Base-by-base conservation (phyloP, 306 rosid species). In the Gillenia trifoliata region DNA sequence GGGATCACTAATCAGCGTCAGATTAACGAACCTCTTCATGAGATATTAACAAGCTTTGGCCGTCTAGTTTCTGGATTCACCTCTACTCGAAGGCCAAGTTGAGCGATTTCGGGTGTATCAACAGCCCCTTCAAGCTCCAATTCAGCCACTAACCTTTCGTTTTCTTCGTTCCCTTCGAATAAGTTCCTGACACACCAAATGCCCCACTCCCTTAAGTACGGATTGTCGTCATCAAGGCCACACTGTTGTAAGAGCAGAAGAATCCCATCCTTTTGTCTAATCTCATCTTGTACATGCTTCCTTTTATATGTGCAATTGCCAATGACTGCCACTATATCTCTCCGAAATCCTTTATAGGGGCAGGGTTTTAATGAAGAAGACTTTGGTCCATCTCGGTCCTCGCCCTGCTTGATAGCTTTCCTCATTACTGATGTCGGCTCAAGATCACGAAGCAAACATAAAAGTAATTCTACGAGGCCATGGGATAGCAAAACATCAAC, bases 161-260 rank as follows among this genome's bases (percentile, higher is more conserved):
- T 91, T 82, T 93, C 97, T 67, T 79, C 72, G 56, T 88, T 91
- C 6, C 85, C 88, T 79, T 90, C 93, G 72, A 94, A 77, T 81
- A 91, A 60, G 76, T 91, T 89, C 86, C 96, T 91, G 66, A 86
- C 84, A 26, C 77, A 81, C 91, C 96, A 92, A 80, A 88, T 82
- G 55, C 93, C 95, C 93, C 98, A 90, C 79, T 94, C 97, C 84
- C 96, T 94, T 75, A 90, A 61, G 81, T 78, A 94, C 9, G 95
- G 96, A 71, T 90, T 90, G 41, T 93, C 94, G 30, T 94, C 93
- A 68, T 94, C 97, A 26, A 82, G 67, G 64, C 90, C 94, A 83
- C 96, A 89, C 75, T 91, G 93, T 79, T 91, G 98, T 67, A 91
- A 81, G 55, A 91, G 85, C 77, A 93, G 75, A 59, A 89, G 87